These are phyloP conservation scores for Orobanche coerulescens DNA, from an alignment of 257 asterid genomes.

Conservation along the genomic window DNA sequence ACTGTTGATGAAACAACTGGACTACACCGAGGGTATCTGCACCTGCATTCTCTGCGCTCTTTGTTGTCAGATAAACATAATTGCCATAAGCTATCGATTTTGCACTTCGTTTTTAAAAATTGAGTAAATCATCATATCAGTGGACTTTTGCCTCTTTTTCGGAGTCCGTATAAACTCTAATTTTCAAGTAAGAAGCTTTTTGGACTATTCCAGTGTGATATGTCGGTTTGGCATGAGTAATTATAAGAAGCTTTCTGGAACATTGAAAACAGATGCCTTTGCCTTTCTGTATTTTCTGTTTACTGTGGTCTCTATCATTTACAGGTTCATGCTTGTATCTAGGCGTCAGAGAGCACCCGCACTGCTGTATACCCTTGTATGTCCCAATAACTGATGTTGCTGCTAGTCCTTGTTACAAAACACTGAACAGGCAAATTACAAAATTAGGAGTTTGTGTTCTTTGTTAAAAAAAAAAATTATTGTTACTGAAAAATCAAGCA, in stretches of 20 bases:
- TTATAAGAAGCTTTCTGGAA: neutral
- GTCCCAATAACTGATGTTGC: slow-evolving; percentile 20
- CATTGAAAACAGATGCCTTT: slow-evolving; percentile 14
- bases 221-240: neutral
- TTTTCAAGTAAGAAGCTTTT: neutral
- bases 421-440: neutral
- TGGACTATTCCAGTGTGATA: neutral
- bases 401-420: slow-evolving; percentile 10
- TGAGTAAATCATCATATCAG: neutral
- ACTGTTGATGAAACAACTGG: slow-evolving; percentile 93
- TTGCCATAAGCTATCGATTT: slow-evolving; percentile 6
- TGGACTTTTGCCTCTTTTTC: neutral
- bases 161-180: neutral
- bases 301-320: slow-evolving; percentile 11
- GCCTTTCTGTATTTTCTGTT: slow-evolving; percentile 7
- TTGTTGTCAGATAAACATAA: slow-evolving; percentile 3
- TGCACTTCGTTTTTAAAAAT: neutral
- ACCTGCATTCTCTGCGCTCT: slow-evolving; percentile 11
- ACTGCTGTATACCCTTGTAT: slow-evolving; percentile 88
- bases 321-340: slow-evolving; percentile 94
- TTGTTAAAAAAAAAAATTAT: neutral
- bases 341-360: slow-evolving; percentile 82
- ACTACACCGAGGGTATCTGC: slow-evolving; percentile 66
- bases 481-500: slow-evolving; percentile 1
- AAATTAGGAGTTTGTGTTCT: slow-evolving; percentile 1